Evolutionary conservation across 2,329 filamentous ascomycete species (phyloP), one percentile per base, ranked within the genome.

Genomic region (Trichoderma citrinoviride): DNA sequence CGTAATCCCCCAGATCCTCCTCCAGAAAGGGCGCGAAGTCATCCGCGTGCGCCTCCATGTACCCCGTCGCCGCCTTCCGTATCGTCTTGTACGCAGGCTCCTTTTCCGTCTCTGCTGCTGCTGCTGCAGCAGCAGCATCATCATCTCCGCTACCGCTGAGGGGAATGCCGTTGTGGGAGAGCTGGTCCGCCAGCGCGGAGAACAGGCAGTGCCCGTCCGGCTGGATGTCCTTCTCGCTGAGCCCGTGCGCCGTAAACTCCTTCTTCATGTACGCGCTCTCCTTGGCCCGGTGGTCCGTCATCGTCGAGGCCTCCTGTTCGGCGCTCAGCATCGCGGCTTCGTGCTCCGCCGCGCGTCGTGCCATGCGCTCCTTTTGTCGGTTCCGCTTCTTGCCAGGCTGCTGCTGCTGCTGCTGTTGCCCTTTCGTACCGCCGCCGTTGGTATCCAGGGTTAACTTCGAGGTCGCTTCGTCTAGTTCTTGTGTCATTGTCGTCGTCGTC

Each of bases 181-280:
- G 82, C 77, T 97, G 93, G 75, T 95, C 92, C 27, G 94, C 93
- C 57, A 98, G 85, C 0, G 95, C 93, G 17, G 92, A 90, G 78
- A 98, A 99, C 17, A 99, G 81, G 74, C 95, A 99, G 78, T 99
- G 95, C 0, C 95, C 95, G 77, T 99, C 94, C 0, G 95, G 92
- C 44, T 85, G 85, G 65, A 99, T 93, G 65, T 92, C 87, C 71
- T 90, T 85, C 79, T 97, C 91, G 21, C 80, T 81, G 17, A 98
- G 82, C 0, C 82, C 82, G 65, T 89, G 79, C 50, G 82, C 79
- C 61, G 81, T 78, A 74, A 97, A 90, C 46, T 86, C 85, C 29
- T 80, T 80, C 65, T 85, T 81, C 87, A 99, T 93, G 53, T 85
- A 83, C 58, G 84, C 81, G 70, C 87, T 83, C 79, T 97, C 93